Evolutionary conservation across 2,329 filamentous ascomycete genomes (phyloP).

Genomic region (Ustulina deusta): DNA sequence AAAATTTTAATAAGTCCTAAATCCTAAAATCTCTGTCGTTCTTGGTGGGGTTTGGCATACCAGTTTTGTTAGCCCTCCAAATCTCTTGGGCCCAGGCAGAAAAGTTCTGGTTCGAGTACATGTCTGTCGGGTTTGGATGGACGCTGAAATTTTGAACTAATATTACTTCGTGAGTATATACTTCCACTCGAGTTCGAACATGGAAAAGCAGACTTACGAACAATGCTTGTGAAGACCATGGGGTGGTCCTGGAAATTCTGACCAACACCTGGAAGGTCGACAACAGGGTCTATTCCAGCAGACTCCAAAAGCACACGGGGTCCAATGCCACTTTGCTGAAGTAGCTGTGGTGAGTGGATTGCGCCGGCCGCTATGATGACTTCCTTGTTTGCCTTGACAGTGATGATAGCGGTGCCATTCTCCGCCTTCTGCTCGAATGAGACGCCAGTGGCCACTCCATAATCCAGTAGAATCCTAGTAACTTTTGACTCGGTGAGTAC

Average conservation of each 20-base stretch:
- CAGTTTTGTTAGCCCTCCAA: constrained; percentile 48
- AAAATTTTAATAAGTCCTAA: background rate
- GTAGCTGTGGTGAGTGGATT: constrained; percentile 54
- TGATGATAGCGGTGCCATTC: constrained; percentile 40
- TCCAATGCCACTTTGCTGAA: constrained; percentile 55
- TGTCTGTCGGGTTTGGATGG: constrained; percentile 49
- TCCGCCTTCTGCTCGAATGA: constrained; percentile 43
- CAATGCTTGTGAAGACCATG: constrained; percentile 47
- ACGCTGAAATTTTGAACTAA: constrained; percentile 46
- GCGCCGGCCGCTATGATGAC: constrained; percentile 59
- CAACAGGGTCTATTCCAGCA: constrained; percentile 55
- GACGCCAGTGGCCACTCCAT: constrained; percentile 49
- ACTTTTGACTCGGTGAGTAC: constrained; percentile 50
- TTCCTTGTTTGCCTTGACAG: constrained; percentile 53
- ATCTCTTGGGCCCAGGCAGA: constrained; percentile 48
- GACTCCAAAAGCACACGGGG: constrained; percentile 57
- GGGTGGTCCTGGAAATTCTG: constrained; percentile 63
- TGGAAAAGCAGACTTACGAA: constrained; percentile 40
- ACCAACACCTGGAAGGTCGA: constrained; percentile 61
- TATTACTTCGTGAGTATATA: background rate
- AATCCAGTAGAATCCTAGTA: constrained; percentile 48
- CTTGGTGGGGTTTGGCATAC: constrained; percentile 33
- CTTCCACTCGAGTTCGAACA: too few relatives aligned
- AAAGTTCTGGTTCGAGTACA: constrained; percentile 46
- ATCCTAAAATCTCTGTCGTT: background rate